Conservation (phyloP, 2,329 filamentous ascomycete genomes). For the Sphaerulina populicola region DNA sequence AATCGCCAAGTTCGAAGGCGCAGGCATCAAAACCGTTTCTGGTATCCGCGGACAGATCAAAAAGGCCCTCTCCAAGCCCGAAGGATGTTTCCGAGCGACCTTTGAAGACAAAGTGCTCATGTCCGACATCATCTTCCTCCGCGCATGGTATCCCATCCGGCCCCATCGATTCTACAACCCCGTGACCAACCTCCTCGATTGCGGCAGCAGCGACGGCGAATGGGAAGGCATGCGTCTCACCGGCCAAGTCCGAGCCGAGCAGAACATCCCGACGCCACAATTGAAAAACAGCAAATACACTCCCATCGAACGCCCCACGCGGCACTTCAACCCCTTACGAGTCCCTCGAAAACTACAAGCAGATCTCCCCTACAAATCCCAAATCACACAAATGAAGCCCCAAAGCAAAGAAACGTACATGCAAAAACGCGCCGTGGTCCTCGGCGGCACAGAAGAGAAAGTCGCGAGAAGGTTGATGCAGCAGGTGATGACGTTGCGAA, state of each 20-base stretch:
- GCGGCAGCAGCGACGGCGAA: constrained; percentile 32
- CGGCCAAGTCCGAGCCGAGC: constrained; percentile 73
- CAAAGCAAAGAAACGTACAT: constrained; percentile 78
- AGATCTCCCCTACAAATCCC: constrained; percentile 82
- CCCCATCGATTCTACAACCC: constrained; percentile 96
- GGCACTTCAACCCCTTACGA: constrained; percentile 53
- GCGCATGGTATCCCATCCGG: constrained; percentile 94
- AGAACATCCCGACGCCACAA: constrained; percentile 67
- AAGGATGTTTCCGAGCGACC: constrained; percentile 91
- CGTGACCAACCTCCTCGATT: constrained; percentile 78
- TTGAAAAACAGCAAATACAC: constrained; percentile 81
- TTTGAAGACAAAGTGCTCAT: constrained; percentile 98
- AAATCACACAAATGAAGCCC: constrained; percentile 72
- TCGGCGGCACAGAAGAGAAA: constrained; percentile 67
- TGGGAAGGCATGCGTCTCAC: constrained; percentile 94
- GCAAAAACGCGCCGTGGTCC: constrained; percentile 88
- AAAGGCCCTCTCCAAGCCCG: constrained; percentile 81
- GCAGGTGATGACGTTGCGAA: constrained; percentile 81
- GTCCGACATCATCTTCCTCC: constrained; percentile 90
- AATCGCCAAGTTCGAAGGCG: constrained; percentile 96
- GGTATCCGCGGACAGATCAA: constrained; percentile 97
- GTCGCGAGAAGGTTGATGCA: constrained; percentile 81
- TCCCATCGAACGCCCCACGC: constrained; percentile 45
- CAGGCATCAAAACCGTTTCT: constrained; percentile 89
- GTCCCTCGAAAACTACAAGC: constrained; percentile 75